Evolutionary conservation across 805 yeast species (phyloP).

Genomic region (Myxozyma neglecta): DNA sequence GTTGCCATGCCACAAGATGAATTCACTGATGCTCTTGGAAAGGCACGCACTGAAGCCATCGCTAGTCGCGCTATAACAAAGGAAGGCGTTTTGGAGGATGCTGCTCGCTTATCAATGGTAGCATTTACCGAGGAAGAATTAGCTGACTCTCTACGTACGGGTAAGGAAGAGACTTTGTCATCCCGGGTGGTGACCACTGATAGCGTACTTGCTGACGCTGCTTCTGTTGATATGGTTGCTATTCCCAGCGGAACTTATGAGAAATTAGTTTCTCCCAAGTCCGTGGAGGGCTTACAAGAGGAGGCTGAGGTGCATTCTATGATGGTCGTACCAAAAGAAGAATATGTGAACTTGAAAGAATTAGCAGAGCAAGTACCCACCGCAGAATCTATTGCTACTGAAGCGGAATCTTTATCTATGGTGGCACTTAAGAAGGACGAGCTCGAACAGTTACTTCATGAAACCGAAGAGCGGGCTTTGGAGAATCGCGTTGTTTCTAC

Average conservation of each 20-base stretch:
- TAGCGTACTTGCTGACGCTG: constrained; percentile 6
- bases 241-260: constrained; percentile 34
- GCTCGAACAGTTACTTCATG: neutral
- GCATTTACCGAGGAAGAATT: constrained; percentile 34
- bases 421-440: constrained; percentile 21
- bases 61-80: neutral
- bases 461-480: neutral
- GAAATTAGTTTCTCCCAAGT: neutral
- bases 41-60: neutral
- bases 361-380: neutral
- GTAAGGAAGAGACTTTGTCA: constrained; percentile 1
- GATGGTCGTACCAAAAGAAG: neutral
- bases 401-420: constrained; percentile 10
- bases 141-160: neutral
- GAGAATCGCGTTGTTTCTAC: constrained; percentile 1
- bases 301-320: neutral
- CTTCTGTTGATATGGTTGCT: constrained; percentile 7
- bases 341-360: neutral
- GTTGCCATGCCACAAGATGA: constrained; percentile 1
- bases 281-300: neutral
- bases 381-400: constrained; percentile 2
- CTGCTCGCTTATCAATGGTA: constrained; percentile 5
- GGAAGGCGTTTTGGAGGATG: constrained; percentile 6
- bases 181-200: constrained; percentile 1
- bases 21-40: neutral